phyloP scores from a whole-genome alignment of 2,329 filamentous ascomycete genomes.

The Aaosphaeria pasadenensis region DNA sequence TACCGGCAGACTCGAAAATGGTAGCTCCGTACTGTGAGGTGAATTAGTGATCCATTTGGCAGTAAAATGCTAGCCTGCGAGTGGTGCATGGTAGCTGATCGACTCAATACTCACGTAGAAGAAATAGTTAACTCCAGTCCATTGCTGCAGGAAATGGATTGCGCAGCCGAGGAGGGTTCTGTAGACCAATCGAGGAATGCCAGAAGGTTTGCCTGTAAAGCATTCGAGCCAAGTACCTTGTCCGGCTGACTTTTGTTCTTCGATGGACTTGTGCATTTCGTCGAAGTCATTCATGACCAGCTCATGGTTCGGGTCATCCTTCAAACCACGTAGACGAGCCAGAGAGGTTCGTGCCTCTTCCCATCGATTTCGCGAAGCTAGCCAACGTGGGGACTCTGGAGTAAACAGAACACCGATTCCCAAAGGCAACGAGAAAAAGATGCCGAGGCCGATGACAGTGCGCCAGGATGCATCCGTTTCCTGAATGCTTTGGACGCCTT shows the following conservation, averaged over 20 bases:
- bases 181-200: slow-evolving; percentile 39
- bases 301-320: slow-evolving; percentile 44
- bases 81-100: background rate
- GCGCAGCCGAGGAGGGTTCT: slow-evolving; percentile 27
- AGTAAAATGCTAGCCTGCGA: background rate
- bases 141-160: slow-evolving; percentile 32
- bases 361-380: slow-evolving; percentile 49
- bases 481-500: slow-evolving; percentile 43
- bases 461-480: slow-evolving; percentile 35
- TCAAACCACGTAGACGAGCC: slow-evolving; percentile 52
- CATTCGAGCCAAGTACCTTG: slow-evolving; percentile 28
- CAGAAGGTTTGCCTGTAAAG: slow-evolving; percentile 32
- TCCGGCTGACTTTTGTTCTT: slow-evolving; percentile 23
- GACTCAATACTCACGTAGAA: slow-evolving; percentile 24
- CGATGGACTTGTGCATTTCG: slow-evolving; percentile 36
- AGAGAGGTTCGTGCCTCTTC: slow-evolving; percentile 51
- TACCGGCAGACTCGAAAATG: slow-evolving; percentile 65
- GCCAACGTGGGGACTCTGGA: slow-evolving; percentile 37
- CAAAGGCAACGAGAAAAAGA: slow-evolving; percentile 27
- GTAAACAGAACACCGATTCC: slow-evolving; percentile 28
- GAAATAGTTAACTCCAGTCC: slow-evolving; percentile 54
- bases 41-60: slow-evolving; percentile 21
- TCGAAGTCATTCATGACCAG: slow-evolving; percentile 52
- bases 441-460: slow-evolving; percentile 32
- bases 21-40: slow-evolving; percentile 57